Percentiles rank a stretch among this genome's conserved stretches.
phyloP scores from a whole-genome alignment of 208 protist genomes.

The Leishmania braziliensis region DNA sequence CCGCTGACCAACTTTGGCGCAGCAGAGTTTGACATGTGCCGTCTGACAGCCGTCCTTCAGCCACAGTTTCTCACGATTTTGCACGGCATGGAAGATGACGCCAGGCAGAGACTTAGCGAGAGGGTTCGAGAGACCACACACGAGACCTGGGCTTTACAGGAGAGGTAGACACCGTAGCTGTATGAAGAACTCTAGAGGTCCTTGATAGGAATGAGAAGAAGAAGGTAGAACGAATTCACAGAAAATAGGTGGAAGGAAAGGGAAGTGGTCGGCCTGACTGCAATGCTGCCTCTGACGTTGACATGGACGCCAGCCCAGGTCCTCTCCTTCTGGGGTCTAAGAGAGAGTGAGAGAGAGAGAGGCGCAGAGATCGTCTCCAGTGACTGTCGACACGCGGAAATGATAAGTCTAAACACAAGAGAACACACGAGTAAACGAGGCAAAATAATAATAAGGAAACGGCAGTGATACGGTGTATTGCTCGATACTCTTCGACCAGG shows the following conservation, averaged over 20 bases:
- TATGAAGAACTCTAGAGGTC: not conserved
- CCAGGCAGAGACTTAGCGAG: not conserved
- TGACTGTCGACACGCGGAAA: not conserved
- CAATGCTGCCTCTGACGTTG: not conserved
- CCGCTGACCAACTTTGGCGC: not conserved
- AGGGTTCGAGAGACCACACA: not conserved
- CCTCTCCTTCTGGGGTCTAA: not conserved
- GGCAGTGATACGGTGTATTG: too few relatives aligned
- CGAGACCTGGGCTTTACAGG: not conserved
- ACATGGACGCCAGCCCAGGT: not conserved
- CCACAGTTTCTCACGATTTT: too few relatives aligned
- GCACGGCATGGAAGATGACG: too few relatives aligned
- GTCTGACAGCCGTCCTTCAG: too few relatives aligned
- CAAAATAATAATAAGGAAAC: not conserved
- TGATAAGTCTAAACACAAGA: not conserved
- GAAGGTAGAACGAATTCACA: too few relatives aligned
- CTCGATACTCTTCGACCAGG: not conserved
- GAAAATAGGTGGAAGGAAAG: not conserved
- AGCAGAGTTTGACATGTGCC: not conserved
- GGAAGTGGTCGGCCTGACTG: too few relatives aligned
- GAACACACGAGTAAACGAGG: not conserved
- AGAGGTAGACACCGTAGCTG: not conserved
- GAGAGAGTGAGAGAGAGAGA: not conserved
- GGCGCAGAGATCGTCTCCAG: not conserved
- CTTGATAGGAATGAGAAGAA: too few relatives aligned